These are phyloP conservation scores for Phaseolus coccineus DNA, from an alignment of 331 rosid species.

Conservation along the genomic window DNA sequence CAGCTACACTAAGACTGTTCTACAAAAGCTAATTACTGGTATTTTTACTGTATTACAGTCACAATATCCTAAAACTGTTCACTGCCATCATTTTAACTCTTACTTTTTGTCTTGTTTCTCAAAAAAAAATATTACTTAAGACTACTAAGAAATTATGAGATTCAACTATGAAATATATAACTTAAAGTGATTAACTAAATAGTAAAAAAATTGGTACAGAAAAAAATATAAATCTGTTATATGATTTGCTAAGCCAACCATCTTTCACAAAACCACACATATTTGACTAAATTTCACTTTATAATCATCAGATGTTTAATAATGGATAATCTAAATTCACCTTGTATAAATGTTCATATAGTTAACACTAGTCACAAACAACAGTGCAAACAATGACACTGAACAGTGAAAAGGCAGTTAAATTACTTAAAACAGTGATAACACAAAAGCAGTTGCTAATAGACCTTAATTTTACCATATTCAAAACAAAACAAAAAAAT, in stretches of 20 bases:
- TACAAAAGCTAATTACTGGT: neutral
- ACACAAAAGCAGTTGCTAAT: neutral
- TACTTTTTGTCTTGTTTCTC: slow-evolving; percentile 10
- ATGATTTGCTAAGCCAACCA: neutral
- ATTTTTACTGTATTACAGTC: neutral
- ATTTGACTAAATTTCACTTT: no score
- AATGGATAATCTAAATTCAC: no score
- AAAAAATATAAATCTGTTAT: neutral
- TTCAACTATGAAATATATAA: neutral
- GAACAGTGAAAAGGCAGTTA: neutral
- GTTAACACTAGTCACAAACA: neutral
- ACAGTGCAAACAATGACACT: slow-evolving; percentile 24
- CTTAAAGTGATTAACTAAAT: neutral
- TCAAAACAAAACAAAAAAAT: neutral
- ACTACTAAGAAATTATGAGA: neutral
- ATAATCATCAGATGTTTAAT: no score
- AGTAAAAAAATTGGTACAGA: neutral
- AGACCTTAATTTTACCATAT: neutral
- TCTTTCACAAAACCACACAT: no score
- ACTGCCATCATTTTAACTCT: neutral
- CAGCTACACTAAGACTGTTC: neutral
- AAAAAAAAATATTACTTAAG: neutral
- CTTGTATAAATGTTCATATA: neutral
- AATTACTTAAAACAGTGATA: neutral
- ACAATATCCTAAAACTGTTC: neutral